These are phyloP conservation scores for Eucalyptus victrix DNA, from an alignment of 345 rosid genomes.

Conservation along the genomic window DNA sequence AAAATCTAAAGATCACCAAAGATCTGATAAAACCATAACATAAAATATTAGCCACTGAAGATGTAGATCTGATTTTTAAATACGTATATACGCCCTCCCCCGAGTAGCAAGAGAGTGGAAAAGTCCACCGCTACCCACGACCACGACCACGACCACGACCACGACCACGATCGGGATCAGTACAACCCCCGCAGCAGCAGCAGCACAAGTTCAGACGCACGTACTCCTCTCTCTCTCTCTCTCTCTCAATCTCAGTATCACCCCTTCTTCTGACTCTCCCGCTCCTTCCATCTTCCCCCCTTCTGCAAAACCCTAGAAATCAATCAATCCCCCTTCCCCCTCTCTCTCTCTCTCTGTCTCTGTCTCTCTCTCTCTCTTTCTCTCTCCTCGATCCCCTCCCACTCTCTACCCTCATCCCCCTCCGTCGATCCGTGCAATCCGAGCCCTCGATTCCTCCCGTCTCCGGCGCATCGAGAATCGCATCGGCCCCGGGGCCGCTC, in stretches of 20 bases:
- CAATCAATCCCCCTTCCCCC: background rate
- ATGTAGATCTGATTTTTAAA: background rate
- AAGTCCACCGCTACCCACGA: background rate
- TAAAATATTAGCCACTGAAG: background rate
- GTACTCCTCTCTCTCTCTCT: background rate
- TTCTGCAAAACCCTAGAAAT: constrained; percentile 30
- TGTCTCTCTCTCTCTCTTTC: background rate
- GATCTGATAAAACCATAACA: background rate
- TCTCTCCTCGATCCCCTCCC: background rate
- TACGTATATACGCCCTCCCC: background rate
- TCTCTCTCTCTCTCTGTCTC: background rate
- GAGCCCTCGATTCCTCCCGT: background rate
- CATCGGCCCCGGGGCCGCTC: background rate
- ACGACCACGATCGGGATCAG: background rate
- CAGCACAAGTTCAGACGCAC: background rate
- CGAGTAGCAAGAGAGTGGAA: background rate
- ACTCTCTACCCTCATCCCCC: background rate
- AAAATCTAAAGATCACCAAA: background rate
- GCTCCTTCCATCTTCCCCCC: background rate
- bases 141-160: background rate
- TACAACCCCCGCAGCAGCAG: background rate
- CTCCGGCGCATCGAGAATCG: background rate
- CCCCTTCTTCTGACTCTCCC: background rate
- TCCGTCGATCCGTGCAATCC: background rate
- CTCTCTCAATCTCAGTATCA: background rate